A percentile compares a stretch with the other conserved stretches of the same genome.
Evolutionary conservation across 768 basidiomycete genomes (phyloP).

Genomic region (Psilocybe subaeruginosa): DNA sequence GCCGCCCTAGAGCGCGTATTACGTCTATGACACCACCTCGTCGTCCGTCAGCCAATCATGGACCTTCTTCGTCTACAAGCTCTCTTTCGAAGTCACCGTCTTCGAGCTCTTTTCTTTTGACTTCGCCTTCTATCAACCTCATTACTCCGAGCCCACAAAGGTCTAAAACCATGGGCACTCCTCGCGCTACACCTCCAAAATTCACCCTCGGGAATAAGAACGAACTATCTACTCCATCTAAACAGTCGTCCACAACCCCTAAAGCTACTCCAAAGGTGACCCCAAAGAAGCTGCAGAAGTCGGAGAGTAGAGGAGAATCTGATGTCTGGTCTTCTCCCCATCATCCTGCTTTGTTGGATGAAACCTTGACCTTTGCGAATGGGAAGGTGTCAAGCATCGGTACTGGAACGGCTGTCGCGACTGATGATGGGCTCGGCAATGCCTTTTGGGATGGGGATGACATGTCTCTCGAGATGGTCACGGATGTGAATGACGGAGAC

Average conservation of each 20-base stretch:
- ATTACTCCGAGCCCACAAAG: conserved; percentile 43
- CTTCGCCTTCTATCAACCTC: conserved; percentile 38
- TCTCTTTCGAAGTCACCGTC: conserved; percentile 30
- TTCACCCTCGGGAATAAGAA: conserved; percentile 25
- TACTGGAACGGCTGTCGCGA: conserved; percentile 28
- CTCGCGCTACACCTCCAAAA: conserved; percentile 35
- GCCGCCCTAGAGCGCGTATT: conserved; percentile 41
- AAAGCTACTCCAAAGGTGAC: conserved; percentile 25
- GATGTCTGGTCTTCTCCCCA: conserved; percentile 19
- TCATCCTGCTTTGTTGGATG: conserved; percentile 10
- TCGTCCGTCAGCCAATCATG: conserved; percentile 21
- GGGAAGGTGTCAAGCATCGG: conserved; percentile 26
- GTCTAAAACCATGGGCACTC: conserved; percentile 30
- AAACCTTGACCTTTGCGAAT: conserved; percentile 16
- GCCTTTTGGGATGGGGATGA: conserved; percentile 50
- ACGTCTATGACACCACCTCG: conserved; percentile 45
- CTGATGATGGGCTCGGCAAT: conserved; percentile 31
- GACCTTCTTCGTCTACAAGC: conserved; percentile 20
- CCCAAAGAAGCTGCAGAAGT: conserved; percentile 15
- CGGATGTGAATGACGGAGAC: conserved; percentile 59
- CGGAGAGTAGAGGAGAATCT: conserved; percentile 4
- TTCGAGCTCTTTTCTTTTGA: conserved; percentile 23
- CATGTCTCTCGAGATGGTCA: conserved; percentile 75
- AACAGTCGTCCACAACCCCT: conserved; percentile 20
- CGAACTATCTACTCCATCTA: conserved; percentile 18